These are phyloP conservation scores for Batkoa obscura DNA, from an alignment of 371 early-diverging fungal species.

Conservation along the genomic window DNA sequence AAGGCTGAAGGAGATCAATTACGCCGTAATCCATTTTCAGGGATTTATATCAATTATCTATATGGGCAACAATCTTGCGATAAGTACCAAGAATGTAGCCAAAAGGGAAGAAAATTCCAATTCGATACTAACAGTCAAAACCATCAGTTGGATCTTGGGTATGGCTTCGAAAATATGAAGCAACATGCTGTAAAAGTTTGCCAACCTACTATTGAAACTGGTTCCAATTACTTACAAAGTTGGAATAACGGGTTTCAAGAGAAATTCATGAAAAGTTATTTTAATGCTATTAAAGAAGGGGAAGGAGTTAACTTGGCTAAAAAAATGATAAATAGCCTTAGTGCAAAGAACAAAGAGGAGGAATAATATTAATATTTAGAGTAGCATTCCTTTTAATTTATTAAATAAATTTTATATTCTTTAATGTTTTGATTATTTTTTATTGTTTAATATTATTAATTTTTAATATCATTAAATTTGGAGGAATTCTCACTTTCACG, in stretches of 20 bases:
- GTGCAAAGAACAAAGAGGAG: too few relatives aligned
- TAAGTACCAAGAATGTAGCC: background rate
- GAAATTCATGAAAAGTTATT: background rate
- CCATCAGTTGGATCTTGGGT: slow-evolving; percentile 1
- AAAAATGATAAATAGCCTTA: too few relatives aligned
- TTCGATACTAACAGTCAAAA: background rate
- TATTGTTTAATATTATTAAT: too few relatives aligned
- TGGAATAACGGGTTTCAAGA: background rate
- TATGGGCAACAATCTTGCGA: background rate
- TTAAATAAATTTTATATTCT: too few relatives aligned
- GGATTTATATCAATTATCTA: slow-evolving; percentile 3
- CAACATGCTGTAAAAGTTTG: background rate
- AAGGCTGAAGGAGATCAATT: too few relatives aligned
- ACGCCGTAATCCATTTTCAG: slow-evolving; percentile 1
- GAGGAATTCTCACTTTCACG: too few relatives aligned
- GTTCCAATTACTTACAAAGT: background rate
- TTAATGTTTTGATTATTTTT: too few relatives aligned
- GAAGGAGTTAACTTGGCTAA: slow-evolving; percentile 1
- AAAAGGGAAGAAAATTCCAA: background rate
- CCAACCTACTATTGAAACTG: background rate
- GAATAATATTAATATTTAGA: too few relatives aligned
- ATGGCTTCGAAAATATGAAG: background rate
- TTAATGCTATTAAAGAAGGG: background rate
- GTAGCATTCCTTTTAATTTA: too few relatives aligned
- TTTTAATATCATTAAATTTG: too few relatives aligned